These are phyloP conservation scores for Fraxinus nigra DNA, from an alignment of 305 asterid genomes.

Conservation along the genomic window DNA sequence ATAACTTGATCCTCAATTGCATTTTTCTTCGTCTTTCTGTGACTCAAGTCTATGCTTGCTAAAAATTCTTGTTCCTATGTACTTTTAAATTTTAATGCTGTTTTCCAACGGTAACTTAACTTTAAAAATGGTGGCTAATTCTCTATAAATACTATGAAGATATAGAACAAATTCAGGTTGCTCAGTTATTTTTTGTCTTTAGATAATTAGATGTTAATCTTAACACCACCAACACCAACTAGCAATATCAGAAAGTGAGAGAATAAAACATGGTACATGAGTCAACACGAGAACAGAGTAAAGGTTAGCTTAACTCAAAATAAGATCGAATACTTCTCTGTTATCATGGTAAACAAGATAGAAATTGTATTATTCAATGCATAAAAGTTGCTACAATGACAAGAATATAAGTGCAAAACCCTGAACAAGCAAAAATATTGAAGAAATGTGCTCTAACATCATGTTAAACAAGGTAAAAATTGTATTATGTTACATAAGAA, in stretches of 20 bases:
- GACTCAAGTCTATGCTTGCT: background rate
- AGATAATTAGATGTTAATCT: background rate
- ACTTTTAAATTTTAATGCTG: background rate
- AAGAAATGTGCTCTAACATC: background rate
- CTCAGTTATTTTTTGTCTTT: background rate
- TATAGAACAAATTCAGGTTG: background rate
- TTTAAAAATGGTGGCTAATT: background rate
- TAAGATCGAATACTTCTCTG: background rate
- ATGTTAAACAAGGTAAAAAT: background rate
- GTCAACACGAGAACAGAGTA: background rate
- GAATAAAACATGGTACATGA: background rate
- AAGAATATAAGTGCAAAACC: background rate
- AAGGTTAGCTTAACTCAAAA: background rate
- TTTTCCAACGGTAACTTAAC: background rate
- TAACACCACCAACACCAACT: background rate
- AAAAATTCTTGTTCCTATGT: background rate
- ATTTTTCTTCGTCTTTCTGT: background rate
- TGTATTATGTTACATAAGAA: background rate
- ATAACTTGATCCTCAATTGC: background rate
- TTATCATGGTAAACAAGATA: background rate
- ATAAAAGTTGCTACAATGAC: background rate
- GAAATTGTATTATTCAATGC: background rate
- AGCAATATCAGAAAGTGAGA: background rate
- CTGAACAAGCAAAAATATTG: background rate
- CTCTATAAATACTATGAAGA: background rate